Evolutionary conservation across 257 asterid genomes (phyloP).

Genomic region (Petunia axillaris): DNA sequence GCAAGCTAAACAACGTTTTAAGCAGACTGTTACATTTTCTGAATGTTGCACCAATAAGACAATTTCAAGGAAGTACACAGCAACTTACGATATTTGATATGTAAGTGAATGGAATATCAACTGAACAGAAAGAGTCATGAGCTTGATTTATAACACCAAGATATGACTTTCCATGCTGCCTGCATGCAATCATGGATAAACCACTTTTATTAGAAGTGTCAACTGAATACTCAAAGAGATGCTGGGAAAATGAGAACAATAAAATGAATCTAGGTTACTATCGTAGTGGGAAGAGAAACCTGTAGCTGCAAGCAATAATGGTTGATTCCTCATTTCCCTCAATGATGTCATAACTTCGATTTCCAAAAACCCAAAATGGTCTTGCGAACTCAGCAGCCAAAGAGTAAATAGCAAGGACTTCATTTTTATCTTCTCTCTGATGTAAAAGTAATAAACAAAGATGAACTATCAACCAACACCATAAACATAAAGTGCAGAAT

Average conservation of each 20-base stretch:
- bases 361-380: conserved; percentile 92
- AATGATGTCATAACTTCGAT: conserved; percentile 77
- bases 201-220: conserved; percentile 10
- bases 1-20: conserved; percentile 46
- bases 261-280: not conserved
- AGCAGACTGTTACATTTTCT: conserved; percentile 11
- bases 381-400: conserved; percentile 79
- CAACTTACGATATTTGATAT: conserved; percentile 64
- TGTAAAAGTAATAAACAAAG: not conserved
- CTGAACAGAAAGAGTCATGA: conserved; percentile 49
- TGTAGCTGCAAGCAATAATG: conserved; percentile 82
- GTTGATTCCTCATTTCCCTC: conserved; percentile 45
- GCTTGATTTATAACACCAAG: conserved; percentile 73
- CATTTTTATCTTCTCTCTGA: conserved; percentile 77
- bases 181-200: conserved; percentile 39
- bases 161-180: conserved; percentile 82
- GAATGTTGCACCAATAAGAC: not conserved
- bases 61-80: not conserved
- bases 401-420: conserved; percentile 71
- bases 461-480: conserved; percentile 6
- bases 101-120: conserved; percentile 83
- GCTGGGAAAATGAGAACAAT: not conserved
- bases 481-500: conserved; percentile 13
- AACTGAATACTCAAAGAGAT: not conserved
- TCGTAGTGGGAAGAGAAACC: conserved; percentile 48